Percentiles rank a stretch among this genome's conserved stretches.
Evolutionary conservation across 805 yeast species (phyloP).

Genomic region (Hanseniaspora clermontiae): DNA sequence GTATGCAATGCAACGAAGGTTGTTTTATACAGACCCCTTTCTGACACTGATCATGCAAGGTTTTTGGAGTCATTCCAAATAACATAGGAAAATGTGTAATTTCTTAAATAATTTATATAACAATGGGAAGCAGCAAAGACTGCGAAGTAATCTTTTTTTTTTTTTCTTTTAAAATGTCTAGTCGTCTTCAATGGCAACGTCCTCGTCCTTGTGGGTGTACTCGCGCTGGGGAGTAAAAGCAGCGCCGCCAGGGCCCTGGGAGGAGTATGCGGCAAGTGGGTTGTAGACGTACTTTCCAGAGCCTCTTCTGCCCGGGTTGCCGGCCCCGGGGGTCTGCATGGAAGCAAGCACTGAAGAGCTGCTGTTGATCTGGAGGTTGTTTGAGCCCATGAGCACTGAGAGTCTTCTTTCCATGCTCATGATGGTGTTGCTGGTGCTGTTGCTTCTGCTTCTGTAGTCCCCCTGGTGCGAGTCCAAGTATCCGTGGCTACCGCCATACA

Average conservation of each 20-base stretch:
- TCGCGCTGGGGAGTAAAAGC: background rate
- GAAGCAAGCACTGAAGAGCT: background rate
- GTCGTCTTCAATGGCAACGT: constrained; percentile 9
- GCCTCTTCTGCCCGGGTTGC: background rate
- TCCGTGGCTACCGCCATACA: background rate
- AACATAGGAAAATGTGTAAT: background rate
- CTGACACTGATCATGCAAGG: background rate
- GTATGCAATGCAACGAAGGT: background rate
- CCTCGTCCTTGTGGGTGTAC: background rate
- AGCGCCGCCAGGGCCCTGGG: background rate
- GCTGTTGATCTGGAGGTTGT: background rate
- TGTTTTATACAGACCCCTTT: background rate
- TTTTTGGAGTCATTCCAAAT: background rate
- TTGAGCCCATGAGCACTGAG: constrained; percentile 5
- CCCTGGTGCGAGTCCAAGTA: background rate
- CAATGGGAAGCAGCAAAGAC: no score
- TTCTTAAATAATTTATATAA: background rate
- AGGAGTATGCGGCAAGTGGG: background rate
- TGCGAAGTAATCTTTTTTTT: no score
- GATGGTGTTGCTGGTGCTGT: constrained; percentile 1
- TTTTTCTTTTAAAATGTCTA: background rate
- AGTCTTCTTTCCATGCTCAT: constrained; percentile 13
- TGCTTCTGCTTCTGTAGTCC: constrained; percentile 8
- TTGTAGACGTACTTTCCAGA: constrained; percentile 1
- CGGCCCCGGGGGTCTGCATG: background rate